These are phyloP conservation scores for Kondoa subrosea DNA, from an alignment of 768 basidiomycete species.

Conservation along the genomic window DNA sequence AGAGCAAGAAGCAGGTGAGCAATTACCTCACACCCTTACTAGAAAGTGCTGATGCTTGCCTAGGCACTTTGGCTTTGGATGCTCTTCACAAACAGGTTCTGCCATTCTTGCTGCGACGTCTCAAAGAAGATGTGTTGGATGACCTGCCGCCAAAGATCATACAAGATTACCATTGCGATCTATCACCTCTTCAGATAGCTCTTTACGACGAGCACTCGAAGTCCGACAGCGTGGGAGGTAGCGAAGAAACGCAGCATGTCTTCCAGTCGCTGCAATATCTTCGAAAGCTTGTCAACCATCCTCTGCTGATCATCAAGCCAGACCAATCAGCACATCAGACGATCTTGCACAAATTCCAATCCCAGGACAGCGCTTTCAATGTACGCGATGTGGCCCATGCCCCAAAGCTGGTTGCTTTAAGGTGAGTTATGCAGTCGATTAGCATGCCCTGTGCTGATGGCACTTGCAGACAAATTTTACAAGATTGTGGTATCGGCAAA, in stretches of 20 bases:
- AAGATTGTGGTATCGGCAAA: slow-evolving; percentile 84
- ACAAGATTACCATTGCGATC: slow-evolving; percentile 96
- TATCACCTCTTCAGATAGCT: slow-evolving; percentile 80
- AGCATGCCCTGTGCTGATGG: not conserved
- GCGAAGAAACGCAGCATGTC: slow-evolving; percentile 49
- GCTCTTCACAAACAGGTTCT: slow-evolving; percentile 95
- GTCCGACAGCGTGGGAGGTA: slow-evolving; percentile 33
- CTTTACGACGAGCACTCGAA: slow-evolving; percentile 66
- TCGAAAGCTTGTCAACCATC: slow-evolving; percentile 94
- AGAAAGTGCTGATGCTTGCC: slow-evolving; percentile 4
- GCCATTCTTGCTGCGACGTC: slow-evolving; percentile 85
- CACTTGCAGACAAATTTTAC: slow-evolving; percentile 59
- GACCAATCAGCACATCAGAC: slow-evolving; percentile 44
- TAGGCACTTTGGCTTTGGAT: slow-evolving; percentile 84
- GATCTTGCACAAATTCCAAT: slow-evolving; percentile 38
- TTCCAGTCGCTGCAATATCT: slow-evolving; percentile 96
- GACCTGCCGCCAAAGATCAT: slow-evolving; percentile 98
- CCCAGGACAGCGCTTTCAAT: slow-evolving; percentile 23
- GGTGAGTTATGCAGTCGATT: slow-evolving; percentile 39
- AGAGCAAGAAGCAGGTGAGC: slow-evolving; percentile 76
- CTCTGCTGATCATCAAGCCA: slow-evolving; percentile 68
- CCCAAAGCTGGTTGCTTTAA: slow-evolving; percentile 77
- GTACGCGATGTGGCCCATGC: slow-evolving; percentile 75
- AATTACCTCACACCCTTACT: not conserved
- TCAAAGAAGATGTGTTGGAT: slow-evolving; percentile 91